Evolutionary conservation across 192 early-diverging fungal genomes (phyloP), one percentile per base, ranked within the genome.

Genomic region (Entophlyctis luteolus): DNA sequence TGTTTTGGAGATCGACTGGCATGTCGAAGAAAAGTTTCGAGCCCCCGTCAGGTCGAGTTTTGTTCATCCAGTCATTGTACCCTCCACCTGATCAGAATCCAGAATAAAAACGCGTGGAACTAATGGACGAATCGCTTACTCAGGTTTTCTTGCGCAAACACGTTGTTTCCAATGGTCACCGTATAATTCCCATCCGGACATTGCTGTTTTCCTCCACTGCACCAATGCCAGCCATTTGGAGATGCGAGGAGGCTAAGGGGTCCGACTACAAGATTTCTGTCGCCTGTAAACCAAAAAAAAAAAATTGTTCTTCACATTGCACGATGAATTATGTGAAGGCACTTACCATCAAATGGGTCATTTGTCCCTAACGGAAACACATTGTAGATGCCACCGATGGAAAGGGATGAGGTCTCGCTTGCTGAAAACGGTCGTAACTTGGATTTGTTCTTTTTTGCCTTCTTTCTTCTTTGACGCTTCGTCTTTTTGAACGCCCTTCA

Each of bases 41-140:
- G 1, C 52, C 58, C 4, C 87, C 91, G 37, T 79, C 77, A 1
- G 94, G 94, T 6, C 92, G 87, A 59, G 87, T 77, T 72, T 93
- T 92, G 76, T 77, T 75, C 48, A 84, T 58, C 92, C 90, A 95
- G 14, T 81, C 72, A 32, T 79, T 75, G 45, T 59, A 42, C 23
- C 84, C 83, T 23, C 92, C 91, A 48, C 82, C 77, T 72, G 70
- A n/a, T n/a, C n/a, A 28, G n/a, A 54, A 18, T 29, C 52, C 42
- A n/a, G 28, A 23, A 3, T 8, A n/a, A 22, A 4, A 48, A 32
- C 16, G 33, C 12, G 38, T 16, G 14, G 22, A 20, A 69, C 16
- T 68, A 55, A 72, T 47, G n/a, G 35, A 32, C 20, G 54, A 6
- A 20, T 8, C 49, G 49, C 66, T 67, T 67, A 35, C 42, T 57